Conservation (phyloP, 768 basidiomycete genomes). For the Leccinum rimulosum region DNA sequence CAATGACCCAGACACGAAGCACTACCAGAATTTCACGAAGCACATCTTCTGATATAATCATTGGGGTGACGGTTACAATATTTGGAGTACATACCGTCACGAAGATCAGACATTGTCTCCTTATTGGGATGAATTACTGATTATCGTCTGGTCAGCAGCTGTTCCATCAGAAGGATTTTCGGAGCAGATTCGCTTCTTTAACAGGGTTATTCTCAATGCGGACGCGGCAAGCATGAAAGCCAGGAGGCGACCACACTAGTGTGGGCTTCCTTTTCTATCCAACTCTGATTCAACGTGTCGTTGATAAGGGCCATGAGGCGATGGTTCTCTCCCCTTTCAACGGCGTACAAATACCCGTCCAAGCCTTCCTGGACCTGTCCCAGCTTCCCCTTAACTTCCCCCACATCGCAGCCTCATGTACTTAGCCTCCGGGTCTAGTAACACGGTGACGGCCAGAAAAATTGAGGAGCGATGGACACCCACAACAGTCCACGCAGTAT, state of each 20-base stretch:
- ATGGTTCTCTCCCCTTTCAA: not conserved
- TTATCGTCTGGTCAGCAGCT: no score
- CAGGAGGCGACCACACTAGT: not conserved
- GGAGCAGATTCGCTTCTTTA: no score
- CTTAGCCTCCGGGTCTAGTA: not conserved
- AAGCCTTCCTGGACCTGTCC: not conserved
- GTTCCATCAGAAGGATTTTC: no score
- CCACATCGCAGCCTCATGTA: not conserved
- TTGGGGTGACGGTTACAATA: no score
- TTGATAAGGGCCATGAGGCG: constrained; percentile 4
- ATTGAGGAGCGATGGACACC: constrained; percentile 17
- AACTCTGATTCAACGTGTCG: not conserved
- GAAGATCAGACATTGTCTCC: no score
- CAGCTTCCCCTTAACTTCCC: not conserved
- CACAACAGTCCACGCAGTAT: constrained; percentile 10
- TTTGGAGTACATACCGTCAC: no score
- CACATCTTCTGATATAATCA: no score
- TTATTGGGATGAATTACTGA: no score
- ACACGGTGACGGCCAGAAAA: not conserved
- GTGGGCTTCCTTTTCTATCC: not conserved
- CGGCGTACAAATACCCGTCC: not conserved
- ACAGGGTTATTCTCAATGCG: no score
- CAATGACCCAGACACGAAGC: no score
- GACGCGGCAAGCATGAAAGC: no score
- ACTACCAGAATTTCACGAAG: no score